Base-by-base conservation (phyloP, 2,329 filamentous ascomycete genomes). In the Phyllosticta citriasiana region DNA sequence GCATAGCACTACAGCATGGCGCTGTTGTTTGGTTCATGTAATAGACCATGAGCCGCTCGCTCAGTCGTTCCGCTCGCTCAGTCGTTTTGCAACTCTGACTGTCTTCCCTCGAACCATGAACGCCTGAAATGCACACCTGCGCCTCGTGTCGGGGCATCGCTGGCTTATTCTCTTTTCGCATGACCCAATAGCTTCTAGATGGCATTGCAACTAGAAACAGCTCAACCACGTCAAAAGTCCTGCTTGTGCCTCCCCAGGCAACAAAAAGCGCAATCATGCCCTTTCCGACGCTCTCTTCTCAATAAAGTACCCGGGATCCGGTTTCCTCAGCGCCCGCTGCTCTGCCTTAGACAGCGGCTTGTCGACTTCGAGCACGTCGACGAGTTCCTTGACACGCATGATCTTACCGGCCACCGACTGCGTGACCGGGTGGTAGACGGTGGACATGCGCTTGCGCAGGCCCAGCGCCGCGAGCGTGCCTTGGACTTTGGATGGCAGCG, bases 301-400 rank as follows among this genome's bases (percentile, higher is more conserved):
- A 63, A 96, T 71, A 68, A 86, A 93, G 70, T 91, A 97, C 1
- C 92, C 92, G 1, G 81, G 79, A 64, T 93, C 89, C 2, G 91
- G 91, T 74, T 82, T 85, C 73, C 92, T 78, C 76, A 83, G 79
- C 57, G 81, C 83, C 76, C 85, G 85, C 70, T 96, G 81, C 78
- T 96, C 84, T 61, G 77, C 75, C 71, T 84, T 83, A 7, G 80
- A 86, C 75, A 90, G 72, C 33, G 81, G 74, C 64, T 77, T 73
- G 35, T 86, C 84, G 53, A 95, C 90, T 77, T 96, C 91, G 66
- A 85, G 79, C 40, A 96, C 91, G 59, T 84, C 81, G 54, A 97
- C 89, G 65, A 97, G 79, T 77, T 97, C 92, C 80, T 97, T 97
- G 68, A 97, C 91, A 75, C 88, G 88, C 81, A 97, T 88, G 70